phyloP scores from a whole-genome alignment of 371 early-diverging fungal species.

The Dichotomocladium elegans region DNA sequence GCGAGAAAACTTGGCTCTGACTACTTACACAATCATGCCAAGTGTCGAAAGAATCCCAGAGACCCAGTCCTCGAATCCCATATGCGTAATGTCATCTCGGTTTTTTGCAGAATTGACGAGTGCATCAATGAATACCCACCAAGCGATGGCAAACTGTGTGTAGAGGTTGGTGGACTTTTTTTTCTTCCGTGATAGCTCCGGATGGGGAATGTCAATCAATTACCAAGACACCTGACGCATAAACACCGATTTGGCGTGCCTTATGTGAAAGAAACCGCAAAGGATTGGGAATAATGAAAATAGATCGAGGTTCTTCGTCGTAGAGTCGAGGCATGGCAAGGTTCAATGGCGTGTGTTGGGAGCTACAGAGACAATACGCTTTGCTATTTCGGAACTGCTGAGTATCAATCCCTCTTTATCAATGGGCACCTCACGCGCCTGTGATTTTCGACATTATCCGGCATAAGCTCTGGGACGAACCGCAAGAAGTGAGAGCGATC shows the following conservation, averaged over 20 bases:
- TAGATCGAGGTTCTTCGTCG: constrained; percentile 40
- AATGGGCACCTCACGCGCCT: no score
- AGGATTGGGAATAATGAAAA: constrained; percentile 40
- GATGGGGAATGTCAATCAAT: constrained; percentile 1
- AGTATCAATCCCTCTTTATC: no score
- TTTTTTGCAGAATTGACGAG: constrained; percentile 39
- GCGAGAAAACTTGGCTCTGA: neutral
- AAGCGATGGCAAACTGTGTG: constrained; percentile 70
- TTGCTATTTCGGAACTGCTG: no score
- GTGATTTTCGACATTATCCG: no score
- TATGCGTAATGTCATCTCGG: constrained; percentile 21
- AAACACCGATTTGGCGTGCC: constrained; percentile 50
- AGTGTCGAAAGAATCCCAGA: constrained; percentile 75
- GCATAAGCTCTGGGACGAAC: no score
- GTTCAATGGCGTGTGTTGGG: no score
- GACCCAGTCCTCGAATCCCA: constrained; percentile 79
- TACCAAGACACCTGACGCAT: constrained; percentile 54
- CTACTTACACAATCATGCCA: constrained; percentile 71
- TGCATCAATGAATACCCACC: constrained; percentile 86
- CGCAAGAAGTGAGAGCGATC: no score
- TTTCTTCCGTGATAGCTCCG: neutral
- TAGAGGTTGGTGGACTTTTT: neutral
- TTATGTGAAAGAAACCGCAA: constrained; percentile 44
- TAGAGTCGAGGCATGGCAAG: constrained; percentile 25
- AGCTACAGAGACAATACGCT: no score